A percentile compares a stretch with the other conserved stretches of the same genome.
These are phyloP conservation scores for Eucalyptus cloeziana DNA, from an alignment of 345 rosid genomes.

Conservation along the genomic window DNA sequence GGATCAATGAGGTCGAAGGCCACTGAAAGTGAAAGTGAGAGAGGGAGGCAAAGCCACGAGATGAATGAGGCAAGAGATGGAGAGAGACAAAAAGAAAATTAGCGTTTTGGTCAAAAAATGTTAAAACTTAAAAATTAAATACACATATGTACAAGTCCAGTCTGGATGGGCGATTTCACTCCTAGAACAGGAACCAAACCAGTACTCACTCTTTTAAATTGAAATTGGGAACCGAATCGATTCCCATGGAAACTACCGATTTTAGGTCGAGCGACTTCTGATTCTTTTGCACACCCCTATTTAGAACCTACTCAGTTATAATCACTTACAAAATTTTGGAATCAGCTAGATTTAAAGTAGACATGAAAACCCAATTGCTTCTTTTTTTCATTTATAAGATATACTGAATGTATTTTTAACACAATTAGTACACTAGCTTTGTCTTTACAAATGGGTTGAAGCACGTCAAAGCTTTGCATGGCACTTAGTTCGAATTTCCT, in stretches of 20 bases:
- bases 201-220: too few relatives aligned
- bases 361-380: not conserved
- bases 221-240: too few relatives aligned
- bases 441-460: not conserved
- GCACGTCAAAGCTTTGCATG: not conserved
- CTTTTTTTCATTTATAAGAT: not conserved
- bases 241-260: too few relatives aligned
- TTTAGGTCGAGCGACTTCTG: fast-evolving
- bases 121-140: too few relatives aligned
- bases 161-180: fast-evolving
- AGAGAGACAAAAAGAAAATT: too few relatives aligned
- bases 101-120: too few relatives aligned
- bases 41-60: fast-evolving
- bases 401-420: not conserved
- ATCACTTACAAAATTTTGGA: not conserved
- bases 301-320: not conserved
- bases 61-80: too few relatives aligned
- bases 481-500: not conserved
- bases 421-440: not conserved
- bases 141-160: too few relatives aligned
- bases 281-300: too few relatives aligned
- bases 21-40: too few relatives aligned
- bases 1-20: too few relatives aligned
- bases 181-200: fast-evolving
- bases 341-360: not conserved